Base-by-base conservation (phyloP, 345 rosid genomes). In the Gossypioides kirkii region DNA sequence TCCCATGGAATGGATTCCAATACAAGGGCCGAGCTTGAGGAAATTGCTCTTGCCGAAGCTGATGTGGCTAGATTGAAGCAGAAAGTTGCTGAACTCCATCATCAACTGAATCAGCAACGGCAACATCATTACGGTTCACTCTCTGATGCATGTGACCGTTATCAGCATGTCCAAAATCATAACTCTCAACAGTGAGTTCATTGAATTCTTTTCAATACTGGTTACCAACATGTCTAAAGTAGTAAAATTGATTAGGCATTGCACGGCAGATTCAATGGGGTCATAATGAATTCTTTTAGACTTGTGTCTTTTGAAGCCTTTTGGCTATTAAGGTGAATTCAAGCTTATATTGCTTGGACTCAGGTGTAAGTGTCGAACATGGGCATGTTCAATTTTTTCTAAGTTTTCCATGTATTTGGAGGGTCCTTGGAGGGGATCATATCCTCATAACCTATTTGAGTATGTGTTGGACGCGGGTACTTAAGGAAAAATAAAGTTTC, bases 21-120 rank as follows among this genome's bases (percentile, higher is more conserved):
- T 98, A 92, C 98, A 59, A 91, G 94, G 87, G 96, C 96, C 22
- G 99, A 95, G 89, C 98, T 95, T 36, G 98, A 95, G 88, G 99
- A 95, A 86, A 95, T 95, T 81, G 98, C 99, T 83, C 93, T 92
- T 78, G 99, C 99, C 60, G 99, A 95, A 88, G 98, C 96, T 43
- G 98, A 95, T 84, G 98, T 95, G 76, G 97, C 97, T 79, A 87
- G 98, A 83, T 83, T 95, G 81, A 95, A 95, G 85, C 98, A 95
- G 81, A 95, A 95, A 81, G 98, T 95, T 81, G 96, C 97, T n/a
- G 99, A 95, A 84, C 97, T 95, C 72, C 98, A 95, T 78, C 97
- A 91, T 78, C 99, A 95, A 78, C 96, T 95, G 79, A 95, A 86
- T 85, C 99, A 95, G 84, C 99, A 95, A 79, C 83, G 98, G 47